Percentiles rank a stretch among this genome's conserved stretches.
Conservation (phyloP, 2,329 filamentous ascomycete species). For the Westerdykella aurantiaca region DNA sequence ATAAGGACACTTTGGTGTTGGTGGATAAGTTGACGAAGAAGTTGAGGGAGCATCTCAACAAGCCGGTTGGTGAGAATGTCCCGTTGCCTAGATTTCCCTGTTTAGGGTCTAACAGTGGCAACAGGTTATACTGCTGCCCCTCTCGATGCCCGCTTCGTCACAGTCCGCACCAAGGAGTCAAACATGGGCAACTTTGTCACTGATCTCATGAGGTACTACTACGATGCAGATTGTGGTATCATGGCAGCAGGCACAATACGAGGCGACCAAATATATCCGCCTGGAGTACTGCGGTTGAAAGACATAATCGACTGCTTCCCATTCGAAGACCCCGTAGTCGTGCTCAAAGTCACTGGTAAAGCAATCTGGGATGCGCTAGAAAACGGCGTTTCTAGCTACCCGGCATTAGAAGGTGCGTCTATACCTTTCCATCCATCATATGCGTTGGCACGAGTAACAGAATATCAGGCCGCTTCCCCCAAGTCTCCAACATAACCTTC, state of each 20-base stretch:
- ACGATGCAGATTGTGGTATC: conserved; percentile 71
- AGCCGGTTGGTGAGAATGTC: conserved; percentile 51
- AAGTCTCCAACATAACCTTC: conserved; percentile 78
- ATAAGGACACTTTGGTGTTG: conserved; percentile 55
- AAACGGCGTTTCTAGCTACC: conserved; percentile 74
- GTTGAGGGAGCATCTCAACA: conserved; percentile 70
- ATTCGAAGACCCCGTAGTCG: conserved; percentile 83
- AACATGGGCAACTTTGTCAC: conserved; percentile 89
- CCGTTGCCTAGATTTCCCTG: not conserved
- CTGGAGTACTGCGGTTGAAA: conserved; percentile 68
- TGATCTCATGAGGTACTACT: conserved; percentile 82
- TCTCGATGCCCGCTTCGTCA: conserved; percentile 80
- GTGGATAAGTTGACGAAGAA: conserved; percentile 65
- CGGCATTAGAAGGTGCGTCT: conserved; percentile 64
- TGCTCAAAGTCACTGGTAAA: conserved; percentile 64
- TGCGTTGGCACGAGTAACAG: conserved; percentile 2
- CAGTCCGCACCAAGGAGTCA: conserved; percentile 68
- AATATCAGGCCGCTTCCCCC: conserved; percentile 58
- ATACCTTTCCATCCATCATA: not conserved
- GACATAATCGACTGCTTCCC: conserved; percentile 88
- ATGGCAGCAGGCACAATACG: conserved; percentile 84
- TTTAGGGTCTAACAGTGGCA: not conserved
- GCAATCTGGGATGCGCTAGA: conserved; percentile 75
- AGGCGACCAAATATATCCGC: conserved; percentile 82
- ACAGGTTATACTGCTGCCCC: conserved; percentile 71